These are phyloP conservation scores for Plasmopara halstedii DNA, from an alignment of 352 stramenopile genomes.

Conservation along the genomic window DNA sequence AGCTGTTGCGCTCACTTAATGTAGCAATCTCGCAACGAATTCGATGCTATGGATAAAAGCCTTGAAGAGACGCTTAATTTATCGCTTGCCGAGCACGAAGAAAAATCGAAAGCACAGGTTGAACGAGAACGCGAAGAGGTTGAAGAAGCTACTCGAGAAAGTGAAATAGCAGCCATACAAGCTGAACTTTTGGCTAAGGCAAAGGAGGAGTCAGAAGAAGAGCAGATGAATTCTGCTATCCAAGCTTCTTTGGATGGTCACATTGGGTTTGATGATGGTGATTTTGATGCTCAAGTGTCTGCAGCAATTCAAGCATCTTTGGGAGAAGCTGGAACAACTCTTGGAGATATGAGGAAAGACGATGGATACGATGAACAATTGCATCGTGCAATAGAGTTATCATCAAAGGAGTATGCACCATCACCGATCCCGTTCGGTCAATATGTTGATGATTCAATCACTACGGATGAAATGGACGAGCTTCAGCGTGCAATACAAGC, in stretches of 20 bases:
- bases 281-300: slow-evolving; percentile 50
- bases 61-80: slow-evolving; percentile 70
- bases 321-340: slow-evolving; percentile 4
- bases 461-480: slow-evolving; percentile 66
- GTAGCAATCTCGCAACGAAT: slow-evolving; percentile 65
- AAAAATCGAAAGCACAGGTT: slow-evolving; percentile 12
- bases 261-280: slow-evolving; percentile 4
- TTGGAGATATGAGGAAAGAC: slow-evolving; percentile 1
- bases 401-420: slow-evolving; percentile 40
- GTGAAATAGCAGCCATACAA: slow-evolving; percentile 70
- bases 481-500: slow-evolving; percentile 76
- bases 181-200: slow-evolving; percentile 59
- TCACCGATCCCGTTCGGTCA: slow-evolving; percentile 13
- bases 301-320: slow-evolving; percentile 68
- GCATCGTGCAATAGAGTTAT: slow-evolving; percentile 49
- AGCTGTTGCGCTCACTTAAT: not conserved
- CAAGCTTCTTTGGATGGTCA: slow-evolving; percentile 43
- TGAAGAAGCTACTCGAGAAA: slow-evolving; percentile 48
- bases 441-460: slow-evolving; percentile 11
- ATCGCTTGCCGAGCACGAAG: slow-evolving; percentile 41
- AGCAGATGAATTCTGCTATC: slow-evolving; percentile 60
- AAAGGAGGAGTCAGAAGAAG: slow-evolving; percentile 64
- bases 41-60: slow-evolving; percentile 65
- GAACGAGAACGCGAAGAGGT: slow-evolving; percentile 38
- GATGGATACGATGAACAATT: slow-evolving; percentile 57